phyloP scores from a whole-genome alignment of 2,329 filamentous ascomycete genomes.

The Leptographium radiaticola region DNA sequence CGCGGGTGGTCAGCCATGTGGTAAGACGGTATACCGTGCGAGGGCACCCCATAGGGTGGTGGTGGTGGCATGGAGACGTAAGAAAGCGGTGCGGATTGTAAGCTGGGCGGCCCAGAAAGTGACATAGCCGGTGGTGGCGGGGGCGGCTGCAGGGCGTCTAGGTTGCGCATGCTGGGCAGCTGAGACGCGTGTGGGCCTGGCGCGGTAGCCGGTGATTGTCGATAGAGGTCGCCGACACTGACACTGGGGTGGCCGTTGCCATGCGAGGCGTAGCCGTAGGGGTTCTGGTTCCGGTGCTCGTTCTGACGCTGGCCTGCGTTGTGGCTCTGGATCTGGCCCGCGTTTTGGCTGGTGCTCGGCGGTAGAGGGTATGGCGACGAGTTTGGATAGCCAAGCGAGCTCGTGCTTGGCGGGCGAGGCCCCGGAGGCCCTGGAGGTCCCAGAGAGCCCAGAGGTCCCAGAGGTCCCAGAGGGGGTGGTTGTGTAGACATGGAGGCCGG shows the following conservation, averaged over 20 bases:
- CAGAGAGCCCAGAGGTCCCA: not conserved
- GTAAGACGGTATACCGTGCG: slow-evolving; percentile 30
- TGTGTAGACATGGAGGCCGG: slow-evolving; percentile 1
- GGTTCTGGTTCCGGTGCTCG: not conserved
- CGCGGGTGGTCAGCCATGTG: slow-evolving; percentile 18
- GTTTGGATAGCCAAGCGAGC: slow-evolving; percentile 10
- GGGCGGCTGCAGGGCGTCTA: slow-evolving; percentile 11
- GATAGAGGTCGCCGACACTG: slow-evolving; percentile 12
- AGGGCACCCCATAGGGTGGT: slow-evolving; percentile 27
- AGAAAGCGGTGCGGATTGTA: slow-evolving; percentile 15
- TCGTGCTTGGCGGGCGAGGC: slow-evolving; percentile 7
- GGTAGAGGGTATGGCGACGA: slow-evolving; percentile 11
- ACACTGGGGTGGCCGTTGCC: not conserved
- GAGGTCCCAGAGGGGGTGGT: slow-evolving; percentile 1
- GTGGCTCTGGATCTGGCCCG: slow-evolving; percentile 7
- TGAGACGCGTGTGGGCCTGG: slow-evolving; percentile 8
- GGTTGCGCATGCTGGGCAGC: slow-evolving; percentile 16
- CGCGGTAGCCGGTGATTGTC: slow-evolving; percentile 6
- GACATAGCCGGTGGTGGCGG: slow-evolving; percentile 2
- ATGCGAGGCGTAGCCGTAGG: not conserved
- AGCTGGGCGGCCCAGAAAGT: slow-evolving; percentile 20
- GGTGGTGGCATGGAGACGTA: slow-evolving; percentile 29
- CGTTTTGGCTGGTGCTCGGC: slow-evolving; percentile 7
- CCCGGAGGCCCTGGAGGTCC: not conserved
- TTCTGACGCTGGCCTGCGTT: slow-evolving; percentile 8